Percentiles rank a stretch among this genome's conserved stretches.
phyloP scores from a whole-genome alignment of 441 rosid genomes.

The Melastoma candidum region DNA sequence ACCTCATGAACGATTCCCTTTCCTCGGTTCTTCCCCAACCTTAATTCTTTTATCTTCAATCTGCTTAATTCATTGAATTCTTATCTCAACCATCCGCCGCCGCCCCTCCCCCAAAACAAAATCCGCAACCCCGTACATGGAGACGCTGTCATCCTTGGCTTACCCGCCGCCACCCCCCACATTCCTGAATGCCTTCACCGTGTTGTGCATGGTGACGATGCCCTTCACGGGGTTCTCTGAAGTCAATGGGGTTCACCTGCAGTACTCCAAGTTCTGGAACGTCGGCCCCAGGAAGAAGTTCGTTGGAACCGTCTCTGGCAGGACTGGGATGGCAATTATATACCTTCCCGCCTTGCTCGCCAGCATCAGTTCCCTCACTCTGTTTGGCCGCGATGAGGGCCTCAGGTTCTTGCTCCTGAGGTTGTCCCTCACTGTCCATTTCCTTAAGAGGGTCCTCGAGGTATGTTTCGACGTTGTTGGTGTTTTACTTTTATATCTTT shows the following conservation, averaged over 20 bases:
- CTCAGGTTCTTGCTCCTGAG: conserved; percentile 40
- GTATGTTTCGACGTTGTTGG: conserved; percentile 16
- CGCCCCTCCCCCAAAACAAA: no score
- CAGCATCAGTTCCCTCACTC: conserved; percentile 34
- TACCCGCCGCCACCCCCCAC: conserved; percentile 37
- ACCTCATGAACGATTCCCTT: no score
- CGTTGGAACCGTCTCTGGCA: conserved; percentile 24
- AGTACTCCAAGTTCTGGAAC: conserved; percentile 59
- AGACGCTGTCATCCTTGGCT: conserved; percentile 9
- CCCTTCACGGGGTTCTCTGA: conserved; percentile 40
- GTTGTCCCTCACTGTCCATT: conserved; percentile 58
- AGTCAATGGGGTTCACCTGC: conserved; percentile 36
- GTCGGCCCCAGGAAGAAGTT: conserved; percentile 4
- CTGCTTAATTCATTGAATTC: no score
- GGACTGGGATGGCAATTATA: conserved; percentile 48
- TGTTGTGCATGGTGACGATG: conserved; percentile 18
- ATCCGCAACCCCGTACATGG: neutral
- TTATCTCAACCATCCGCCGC: no score
- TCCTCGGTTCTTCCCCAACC: no score
- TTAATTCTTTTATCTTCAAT: no score
- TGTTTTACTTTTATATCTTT: no score
- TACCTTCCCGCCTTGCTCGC: conserved; percentile 57
- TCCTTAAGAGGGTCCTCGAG: conserved; percentile 76
- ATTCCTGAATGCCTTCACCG: conserved; percentile 33
- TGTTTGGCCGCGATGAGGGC: conserved; percentile 25